A percentile compares a stretch with the other conserved stretches of the same genome.
phyloP scores from a whole-genome alignment of 2,329 filamentous ascomycete species.

The Pyricularia sp. region DNA sequence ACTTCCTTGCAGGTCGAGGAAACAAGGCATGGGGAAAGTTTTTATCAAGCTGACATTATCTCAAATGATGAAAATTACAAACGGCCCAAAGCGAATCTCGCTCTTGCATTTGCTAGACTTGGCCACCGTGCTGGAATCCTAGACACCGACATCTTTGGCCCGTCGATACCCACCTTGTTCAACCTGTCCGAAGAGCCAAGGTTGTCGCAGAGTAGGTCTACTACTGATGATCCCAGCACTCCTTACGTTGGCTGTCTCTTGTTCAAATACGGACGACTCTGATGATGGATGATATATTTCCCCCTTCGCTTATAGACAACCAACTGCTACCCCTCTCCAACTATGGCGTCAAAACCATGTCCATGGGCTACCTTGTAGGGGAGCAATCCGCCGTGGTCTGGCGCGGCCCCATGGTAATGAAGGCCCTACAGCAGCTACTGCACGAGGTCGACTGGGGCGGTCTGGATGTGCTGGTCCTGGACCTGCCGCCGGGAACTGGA shows the following conservation, averaged over 20 bases:
- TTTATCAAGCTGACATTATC: background rate
- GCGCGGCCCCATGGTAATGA: constrained; percentile 96
- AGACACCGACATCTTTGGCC: constrained; percentile 94
- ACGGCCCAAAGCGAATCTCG: constrained; percentile 56
- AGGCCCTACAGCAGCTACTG: constrained; percentile 87
- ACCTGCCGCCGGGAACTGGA: constrained; percentile 88
- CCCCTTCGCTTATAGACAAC: constrained; percentile 43
- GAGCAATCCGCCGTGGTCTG: constrained; percentile 81
- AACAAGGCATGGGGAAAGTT: background rate
- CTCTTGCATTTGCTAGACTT: constrained; percentile 73
- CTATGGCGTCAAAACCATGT: constrained; percentile 97
- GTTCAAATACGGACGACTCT: background rate
- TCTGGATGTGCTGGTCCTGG: constrained; percentile 79
- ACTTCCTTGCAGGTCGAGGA: background rate
- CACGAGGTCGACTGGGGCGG: constrained; percentile 93
- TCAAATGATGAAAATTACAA: background rate
- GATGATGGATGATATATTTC: background rate
- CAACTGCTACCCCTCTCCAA: constrained; percentile 81
- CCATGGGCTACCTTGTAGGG: constrained; percentile 87
- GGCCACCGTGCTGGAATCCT: constrained; percentile 80
- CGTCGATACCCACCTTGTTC: constrained; percentile 84
- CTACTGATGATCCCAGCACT: background rate
- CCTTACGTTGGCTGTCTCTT: background rate
- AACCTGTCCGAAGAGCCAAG: constrained; percentile 72
- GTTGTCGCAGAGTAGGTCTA: constrained; percentile 55